phyloP scores from a whole-genome alignment of 495 filamentous ascomycete genomes.

The Xylaria grammica region DNA sequence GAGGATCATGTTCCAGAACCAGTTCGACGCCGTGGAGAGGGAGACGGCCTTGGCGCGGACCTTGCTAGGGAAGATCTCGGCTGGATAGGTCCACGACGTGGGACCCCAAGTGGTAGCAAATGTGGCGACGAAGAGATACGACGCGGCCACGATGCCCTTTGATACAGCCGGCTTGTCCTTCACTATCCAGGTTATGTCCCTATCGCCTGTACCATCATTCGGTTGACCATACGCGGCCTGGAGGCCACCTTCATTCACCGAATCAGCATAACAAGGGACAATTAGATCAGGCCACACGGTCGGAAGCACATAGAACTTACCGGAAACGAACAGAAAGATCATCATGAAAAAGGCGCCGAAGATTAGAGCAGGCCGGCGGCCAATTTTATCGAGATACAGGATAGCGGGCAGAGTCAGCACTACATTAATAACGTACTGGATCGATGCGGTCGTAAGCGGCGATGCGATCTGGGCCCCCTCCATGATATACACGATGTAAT shows the following conservation, averaged over 20 bases:
- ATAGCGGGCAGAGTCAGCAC: slow-evolving; percentile 72
- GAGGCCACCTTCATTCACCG: slow-evolving; percentile 51
- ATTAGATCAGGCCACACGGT: background rate
- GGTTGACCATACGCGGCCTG: slow-evolving; percentile 62
- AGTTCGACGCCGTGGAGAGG: slow-evolving; percentile 68
- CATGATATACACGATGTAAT: slow-evolving; percentile 81
- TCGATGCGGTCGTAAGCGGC: slow-evolving; percentile 70
- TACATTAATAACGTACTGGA: slow-evolving; percentile 82
- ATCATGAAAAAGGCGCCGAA: slow-evolving; percentile 78
- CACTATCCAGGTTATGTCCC: slow-evolving; percentile 64
- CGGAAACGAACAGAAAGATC: slow-evolving; percentile 73
- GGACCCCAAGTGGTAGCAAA: slow-evolving; percentile 82
- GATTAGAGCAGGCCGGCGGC: slow-evolving; percentile 75
- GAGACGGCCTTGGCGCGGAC: slow-evolving; percentile 72
- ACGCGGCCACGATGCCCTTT: slow-evolving; percentile 66
- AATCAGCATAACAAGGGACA: background rate
- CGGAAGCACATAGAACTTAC: slow-evolving; percentile 51
- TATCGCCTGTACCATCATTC: slow-evolving; percentile 44
- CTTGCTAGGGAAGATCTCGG: slow-evolving; percentile 77
- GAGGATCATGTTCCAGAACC: slow-evolving; percentile 73
- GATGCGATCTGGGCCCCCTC: slow-evolving; percentile 66
- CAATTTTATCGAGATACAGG: slow-evolving; percentile 77
- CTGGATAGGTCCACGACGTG: slow-evolving; percentile 81
- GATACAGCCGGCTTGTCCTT: slow-evolving; percentile 52
- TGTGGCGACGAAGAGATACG: slow-evolving; percentile 75